Conservation (phyloP, 73 alveolate species). For the Uronychia setigera region DNA sequence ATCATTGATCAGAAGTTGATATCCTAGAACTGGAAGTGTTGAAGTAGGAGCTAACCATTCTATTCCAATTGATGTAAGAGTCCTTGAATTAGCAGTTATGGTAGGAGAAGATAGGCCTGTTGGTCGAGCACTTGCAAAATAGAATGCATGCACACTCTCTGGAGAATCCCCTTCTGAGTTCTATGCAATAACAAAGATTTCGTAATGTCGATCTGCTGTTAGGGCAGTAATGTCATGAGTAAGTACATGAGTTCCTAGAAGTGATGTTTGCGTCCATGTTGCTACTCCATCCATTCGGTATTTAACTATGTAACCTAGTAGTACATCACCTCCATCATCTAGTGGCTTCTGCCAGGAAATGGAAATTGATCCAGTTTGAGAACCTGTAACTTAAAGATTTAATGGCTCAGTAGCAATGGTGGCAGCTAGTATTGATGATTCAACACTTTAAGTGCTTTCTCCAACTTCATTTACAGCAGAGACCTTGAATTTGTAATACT, state of each 20-base stretch:
- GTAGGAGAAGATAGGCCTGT: conserved; percentile 39
- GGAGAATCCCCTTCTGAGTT: conserved; percentile 61
- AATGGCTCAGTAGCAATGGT: conserved; percentile 45
- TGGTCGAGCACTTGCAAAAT: conserved; percentile 57
- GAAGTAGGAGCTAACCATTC: conserved; percentile 61
- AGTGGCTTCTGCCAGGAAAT: conserved; percentile 43
- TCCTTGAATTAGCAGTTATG: conserved; percentile 38
- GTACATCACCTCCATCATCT: conserved; percentile 51
- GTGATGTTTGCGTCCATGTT: conserved; percentile 4
- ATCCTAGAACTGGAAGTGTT: conserved; percentile 52
- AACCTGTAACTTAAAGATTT: conserved; percentile 7
- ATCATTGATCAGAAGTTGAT: conserved; percentile 21
- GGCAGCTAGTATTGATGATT: conserved; percentile 42
- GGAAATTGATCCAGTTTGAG: conserved; percentile 45
- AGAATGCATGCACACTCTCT: conserved; percentile 19
- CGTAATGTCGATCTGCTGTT: conserved; percentile 54
- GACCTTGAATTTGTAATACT: conserved; percentile 51
- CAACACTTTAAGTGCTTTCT: conserved; percentile 20
- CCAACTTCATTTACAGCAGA: conserved; percentile 57
- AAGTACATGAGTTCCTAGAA: background rate
- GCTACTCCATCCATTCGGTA: conserved; percentile 13
- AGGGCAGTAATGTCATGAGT: conserved; percentile 13
- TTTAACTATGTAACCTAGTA: conserved; percentile 39
- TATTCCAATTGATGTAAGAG: conserved; percentile 41
- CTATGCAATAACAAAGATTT: conserved; percentile 45